Percentiles rank a stretch among this genome's conserved stretches.
These are phyloP conservation scores for Fusarium devonianum DNA, from an alignment of 2,329 filamentous ascomycete genomes.

Conservation along the genomic window DNA sequence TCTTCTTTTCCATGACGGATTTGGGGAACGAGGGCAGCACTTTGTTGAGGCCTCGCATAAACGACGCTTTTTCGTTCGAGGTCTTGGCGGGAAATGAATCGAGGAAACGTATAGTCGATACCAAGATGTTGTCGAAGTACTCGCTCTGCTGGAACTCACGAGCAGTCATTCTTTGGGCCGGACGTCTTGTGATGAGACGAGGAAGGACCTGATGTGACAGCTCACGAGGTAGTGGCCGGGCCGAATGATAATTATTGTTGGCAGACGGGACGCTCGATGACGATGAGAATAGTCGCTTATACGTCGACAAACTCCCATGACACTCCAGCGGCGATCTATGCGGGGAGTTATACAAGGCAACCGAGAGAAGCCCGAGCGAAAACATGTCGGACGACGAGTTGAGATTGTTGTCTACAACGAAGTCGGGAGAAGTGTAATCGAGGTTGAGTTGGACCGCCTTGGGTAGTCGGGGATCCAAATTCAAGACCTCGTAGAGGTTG, in stretches of 20 bases:
- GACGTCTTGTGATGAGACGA: constrained; percentile 83
- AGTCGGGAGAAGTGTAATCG: constrained; percentile 94
- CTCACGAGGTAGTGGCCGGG: constrained; percentile 80
- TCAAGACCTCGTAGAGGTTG: constrained; percentile 81
- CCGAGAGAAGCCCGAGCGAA: constrained; percentile 85
- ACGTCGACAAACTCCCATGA: constrained; percentile 80
- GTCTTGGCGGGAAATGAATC: constrained; percentile 93
- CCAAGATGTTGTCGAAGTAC: constrained; percentile 96
- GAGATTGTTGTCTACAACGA: constrained; percentile 88
- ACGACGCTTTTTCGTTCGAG: constrained; percentile 86
- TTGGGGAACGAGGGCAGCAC: constrained; percentile 92
- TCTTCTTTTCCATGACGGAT: constrained; percentile 92
- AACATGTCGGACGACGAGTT: constrained; percentile 90
- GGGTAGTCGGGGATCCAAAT: constrained; percentile 85
- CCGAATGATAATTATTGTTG: constrained; percentile 84
- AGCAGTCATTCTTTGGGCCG: constrained; percentile 86
- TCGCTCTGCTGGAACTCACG: constrained; percentile 93
- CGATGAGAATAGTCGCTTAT: constrained; percentile 83
- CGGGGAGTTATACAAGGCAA: constrained; percentile 94
- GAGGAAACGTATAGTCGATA: constrained; percentile 94
- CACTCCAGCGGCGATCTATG: constrained; percentile 86
- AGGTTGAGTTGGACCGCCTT: constrained; percentile 85
- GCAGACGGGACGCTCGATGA: constrained; percentile 80
- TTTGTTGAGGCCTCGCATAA: constrained; percentile 85
- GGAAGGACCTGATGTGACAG: constrained; percentile 79